Percentiles rank a stretch among this genome's conserved stretches.
Conservation (phyloP, 371 early-diverging fungal genomes). For the Zancudomyces culisetae region DNA sequence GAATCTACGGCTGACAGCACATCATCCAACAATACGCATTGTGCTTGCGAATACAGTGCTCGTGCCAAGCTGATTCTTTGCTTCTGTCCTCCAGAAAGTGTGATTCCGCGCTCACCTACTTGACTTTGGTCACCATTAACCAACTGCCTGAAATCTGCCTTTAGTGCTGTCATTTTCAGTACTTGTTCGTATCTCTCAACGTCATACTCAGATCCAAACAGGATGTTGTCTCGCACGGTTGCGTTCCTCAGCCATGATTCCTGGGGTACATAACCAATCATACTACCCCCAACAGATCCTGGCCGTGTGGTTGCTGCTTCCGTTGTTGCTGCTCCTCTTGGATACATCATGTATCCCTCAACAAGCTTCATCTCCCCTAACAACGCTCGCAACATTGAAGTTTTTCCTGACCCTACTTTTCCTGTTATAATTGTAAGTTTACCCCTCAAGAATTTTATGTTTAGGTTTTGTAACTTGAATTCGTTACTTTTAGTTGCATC, state of each 20-base stretch:
- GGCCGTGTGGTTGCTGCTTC: slow-evolving; percentile 11
- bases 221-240: slow-evolving; percentile 58
- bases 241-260: slow-evolving; percentile 68
- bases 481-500: too few relatives aligned
- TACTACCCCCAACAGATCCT: too few relatives aligned
- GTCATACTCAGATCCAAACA: slow-evolving; percentile 54
- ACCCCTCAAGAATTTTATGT: slow-evolving; percentile 40
- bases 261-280: slow-evolving; percentile 59
- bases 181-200: slow-evolving; percentile 43
- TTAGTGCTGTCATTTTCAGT: slow-evolving; percentile 39
- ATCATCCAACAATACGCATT: slow-evolving; percentile 57
- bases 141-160: slow-evolving; percentile 61
- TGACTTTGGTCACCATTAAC: slow-evolving; percentile 69
- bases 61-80: slow-evolving; percentile 63
- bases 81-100: slow-evolving; percentile 72
- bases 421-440: slow-evolving; percentile 62
- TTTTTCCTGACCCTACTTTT: slow-evolving; percentile 81
- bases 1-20: slow-evolving; percentile 67
- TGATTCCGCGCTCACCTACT: slow-evolving; percentile 75
- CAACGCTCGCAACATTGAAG: slow-evolving; percentile 60
- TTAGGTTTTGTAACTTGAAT: slow-evolving; percentile 38
- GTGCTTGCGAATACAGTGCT: slow-evolving; percentile 56
- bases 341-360: slow-evolving; percentile 19
- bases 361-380: slow-evolving; percentile 70
- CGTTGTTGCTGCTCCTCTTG: slow-evolving; percentile 19